Base-by-base conservation (phyloP, 257 asterid genomes). In the Salvia rosmarinus region DNA sequence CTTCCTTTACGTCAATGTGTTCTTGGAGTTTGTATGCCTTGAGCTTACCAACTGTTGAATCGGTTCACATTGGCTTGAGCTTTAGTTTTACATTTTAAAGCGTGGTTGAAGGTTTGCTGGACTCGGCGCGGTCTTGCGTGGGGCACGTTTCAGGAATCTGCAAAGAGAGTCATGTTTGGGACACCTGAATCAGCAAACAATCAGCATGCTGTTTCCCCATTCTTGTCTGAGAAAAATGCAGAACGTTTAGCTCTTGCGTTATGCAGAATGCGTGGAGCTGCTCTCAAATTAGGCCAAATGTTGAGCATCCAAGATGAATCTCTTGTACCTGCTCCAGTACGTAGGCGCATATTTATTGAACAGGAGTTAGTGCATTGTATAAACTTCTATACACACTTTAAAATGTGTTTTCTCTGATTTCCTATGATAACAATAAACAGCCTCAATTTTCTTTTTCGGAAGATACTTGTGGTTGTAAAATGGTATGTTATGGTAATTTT, bases 181-280 rank as follows among this genome's bases (percentile, higher is more conserved):
- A 77, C 86, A 20, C 82, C 88, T 64, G 81, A 71, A 64, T 64
- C 83, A 13, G 81, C 74, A 61, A 81, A 81, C 69, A 70, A 77
- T 30, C 88, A 85, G 40, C 71, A 83, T 42, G 82, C 80, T 44
- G 39, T 75, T 75, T 93, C 98, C 71, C 92, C 97, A 19, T 85
- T 78, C 82, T 66, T 94, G 70, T 94, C 98, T 17, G 92, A 87
- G 81, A 83, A 76, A 79, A 94, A 94, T 80, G 98, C 98, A 74
- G 95, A 94, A 73, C 97, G 98, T 54, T 82, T 94, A 82, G 98
- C 98, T 69, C 95, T 90, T 81, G 97, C 97, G 35, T 81, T 94
- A 75, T 94, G 98, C 87, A 89, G 98, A 91, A 94, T 94, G 98
- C 97, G 98, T 57, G 98, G 98, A 67, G 98, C 98, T 39, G 97